Conservation (phyloP, 2,329 filamentous ascomycete species). For the Taxawa tesnikishii region DNA sequence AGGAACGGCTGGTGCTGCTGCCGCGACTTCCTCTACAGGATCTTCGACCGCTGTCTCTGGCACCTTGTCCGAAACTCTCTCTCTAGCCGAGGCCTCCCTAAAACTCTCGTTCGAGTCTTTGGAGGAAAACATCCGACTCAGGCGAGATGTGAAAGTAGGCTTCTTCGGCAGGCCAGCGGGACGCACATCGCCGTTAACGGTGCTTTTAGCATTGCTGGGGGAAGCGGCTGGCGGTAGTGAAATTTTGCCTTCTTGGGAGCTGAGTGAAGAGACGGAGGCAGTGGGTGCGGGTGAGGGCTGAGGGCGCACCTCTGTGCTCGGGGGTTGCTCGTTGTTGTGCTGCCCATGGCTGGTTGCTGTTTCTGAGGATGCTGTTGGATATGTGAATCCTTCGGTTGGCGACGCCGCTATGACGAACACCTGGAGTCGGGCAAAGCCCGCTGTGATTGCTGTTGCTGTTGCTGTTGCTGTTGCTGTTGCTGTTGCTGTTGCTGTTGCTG, state of each 20-base stretch:
- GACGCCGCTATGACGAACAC: background rate
- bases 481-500: no score
- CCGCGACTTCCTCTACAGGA: constrained; percentile 7
- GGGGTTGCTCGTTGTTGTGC: background rate
- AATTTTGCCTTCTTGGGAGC: constrained; percentile 13
- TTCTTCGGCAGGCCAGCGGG: constrained; percentile 19
- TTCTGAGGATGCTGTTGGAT: no score
- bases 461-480: no score
- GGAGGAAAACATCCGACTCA: constrained; percentile 30
- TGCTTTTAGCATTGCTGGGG: constrained; percentile 2
- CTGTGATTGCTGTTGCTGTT: no score
- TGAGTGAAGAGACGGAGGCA: constrained; percentile 7
- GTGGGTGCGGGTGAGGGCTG: constrained; percentile 5
- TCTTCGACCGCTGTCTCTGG: constrained; percentile 16
- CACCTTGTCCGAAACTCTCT: constrained; percentile 15
- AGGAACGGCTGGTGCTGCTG: constrained; percentile 2
- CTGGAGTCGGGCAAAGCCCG: background rate
- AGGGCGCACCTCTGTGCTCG: background rate
- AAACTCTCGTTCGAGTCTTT: constrained; percentile 13
- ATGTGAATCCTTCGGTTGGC: no score
- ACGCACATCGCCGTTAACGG: constrained; percentile 9
- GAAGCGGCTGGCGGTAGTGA: constrained; percentile 5
- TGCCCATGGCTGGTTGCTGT: background rate
- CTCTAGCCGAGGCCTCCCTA: constrained; percentile 9
- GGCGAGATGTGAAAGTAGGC: constrained; percentile 23